phyloP scores from a whole-genome alignment of 169 alveolate species.

The Cryptosporidium ryanae region DNA sequence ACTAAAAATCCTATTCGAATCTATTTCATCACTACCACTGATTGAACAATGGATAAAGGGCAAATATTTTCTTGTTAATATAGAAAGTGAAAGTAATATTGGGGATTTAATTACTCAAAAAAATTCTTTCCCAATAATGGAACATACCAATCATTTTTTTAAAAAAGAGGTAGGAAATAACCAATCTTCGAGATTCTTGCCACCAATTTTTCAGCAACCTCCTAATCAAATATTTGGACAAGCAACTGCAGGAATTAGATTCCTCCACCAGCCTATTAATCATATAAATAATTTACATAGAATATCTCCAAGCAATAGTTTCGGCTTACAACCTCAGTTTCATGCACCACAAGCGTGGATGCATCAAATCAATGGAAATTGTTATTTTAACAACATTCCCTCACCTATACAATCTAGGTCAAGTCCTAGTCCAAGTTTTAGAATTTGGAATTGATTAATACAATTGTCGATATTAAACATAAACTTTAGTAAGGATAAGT shows the following conservation, averaged over 20 bases:
- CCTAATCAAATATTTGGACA: slow-evolving; percentile 43
- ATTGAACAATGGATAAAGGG: slow-evolving; percentile 72
- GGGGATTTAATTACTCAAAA: neutral
- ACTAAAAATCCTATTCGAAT: slow-evolving; percentile 38
- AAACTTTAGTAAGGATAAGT: no score
- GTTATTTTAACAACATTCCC: neutral
- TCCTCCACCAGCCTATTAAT: slow-evolving; percentile 2
- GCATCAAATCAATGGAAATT: slow-evolving; percentile 18
- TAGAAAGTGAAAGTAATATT: slow-evolving; percentile 26
- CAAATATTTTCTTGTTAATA: slow-evolving; percentile 28
- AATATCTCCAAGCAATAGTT: slow-evolving; percentile 44
- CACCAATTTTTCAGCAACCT: slow-evolving; percentile 8
- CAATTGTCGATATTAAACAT: no score
- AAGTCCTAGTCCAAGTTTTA: slow-evolving; percentile 56
- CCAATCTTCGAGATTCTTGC: slow-evolving; percentile 5
- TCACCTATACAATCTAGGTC: slow-evolving; percentile 33
- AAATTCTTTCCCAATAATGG: neutral
- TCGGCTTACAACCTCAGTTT: slow-evolving; percentile 1
- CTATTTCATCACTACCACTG: slow-evolving; percentile 26
- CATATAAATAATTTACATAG: slow-evolving; percentile 1
- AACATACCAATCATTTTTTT: no score
- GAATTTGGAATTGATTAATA: neutral
- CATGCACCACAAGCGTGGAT: neutral
- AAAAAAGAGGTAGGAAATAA: neutral
- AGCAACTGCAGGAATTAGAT: slow-evolving; percentile 62